Base-by-base conservation (phyloP, 2,329 filamentous ascomycete species). In the Clarireedia hainanense region DNA sequence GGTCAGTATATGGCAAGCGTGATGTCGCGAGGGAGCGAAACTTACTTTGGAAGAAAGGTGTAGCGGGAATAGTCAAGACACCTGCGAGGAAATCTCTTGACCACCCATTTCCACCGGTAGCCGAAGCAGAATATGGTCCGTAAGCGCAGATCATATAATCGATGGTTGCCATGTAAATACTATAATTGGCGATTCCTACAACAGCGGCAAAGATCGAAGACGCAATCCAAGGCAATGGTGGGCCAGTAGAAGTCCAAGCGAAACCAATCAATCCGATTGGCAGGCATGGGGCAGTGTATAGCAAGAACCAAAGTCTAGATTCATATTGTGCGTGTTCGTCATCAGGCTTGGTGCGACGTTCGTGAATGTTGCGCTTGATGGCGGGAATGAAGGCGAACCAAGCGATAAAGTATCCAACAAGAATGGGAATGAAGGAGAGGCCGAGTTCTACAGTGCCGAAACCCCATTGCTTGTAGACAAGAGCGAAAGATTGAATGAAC, bases 131-230 rank as follows among this genome's bases (percentile, higher is more conserved):
- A 67, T 88, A 89, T 0, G 81, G 81, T 0, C 86, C 87, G 64
- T 89, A 89, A 0, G 85, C 83, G 57, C 83, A 84, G 37, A 89
- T 80, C 80, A 89, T 88, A 72, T 90, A 90, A 69, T 90, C 84
- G 60, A 89, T 86, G 1, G 85, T 88, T 1, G 85, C 83, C 81
- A 88, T 87, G 72, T 89, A 89, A 57, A 88, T 88, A 45, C 57
- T 60, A 43, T 86, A 87, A 65, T 90, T 90, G 55, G 86, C 86
- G 51, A 90, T 84, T 23, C 85, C 87, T 50, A 90, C 83, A 46
- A 88, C 73, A 15, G 75, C 76, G 1, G 78, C 76, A 60, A 85
- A 88, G 47, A 88, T 71, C 73, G 85, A 80, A 2, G 83, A 82
- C 0, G 77, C 83, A 23, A 88, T 81, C 86, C 86, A 90, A 61